phyloP scores from a whole-genome alignment of 345 rosid species.

The Noccaea bulbosa region DNA sequence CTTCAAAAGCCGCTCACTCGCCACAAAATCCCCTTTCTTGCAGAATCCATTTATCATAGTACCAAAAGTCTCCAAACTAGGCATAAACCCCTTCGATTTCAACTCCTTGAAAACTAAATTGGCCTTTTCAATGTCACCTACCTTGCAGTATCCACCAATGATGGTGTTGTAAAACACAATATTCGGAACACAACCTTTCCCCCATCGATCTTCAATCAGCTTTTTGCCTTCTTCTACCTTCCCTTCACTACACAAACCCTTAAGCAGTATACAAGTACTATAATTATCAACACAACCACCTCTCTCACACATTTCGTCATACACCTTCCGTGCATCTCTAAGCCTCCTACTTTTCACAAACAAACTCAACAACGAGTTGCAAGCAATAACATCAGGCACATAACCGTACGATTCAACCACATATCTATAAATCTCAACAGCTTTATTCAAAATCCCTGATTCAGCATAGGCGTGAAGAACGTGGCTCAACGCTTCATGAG shows the following conservation, averaged over 20 bases:
- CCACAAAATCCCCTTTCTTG: conserved; percentile 60
- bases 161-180: conserved; percentile 75
- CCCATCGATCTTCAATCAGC: conserved; percentile 74
- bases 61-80: conserved; percentile 67
- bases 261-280: conserved; percentile 66
- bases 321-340: conserved; percentile 59
- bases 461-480: conserved; percentile 60
- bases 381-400: conserved; percentile 65
- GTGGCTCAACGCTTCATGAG: conserved; percentile 62
- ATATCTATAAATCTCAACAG: conserved; percentile 56
- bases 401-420: conserved; percentile 39
- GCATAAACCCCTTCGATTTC: conserved; percentile 73
- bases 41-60: conserved; percentile 65
- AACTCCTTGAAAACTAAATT: conserved; percentile 56
- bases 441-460: conserved; percentile 56
- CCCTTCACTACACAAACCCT: conserved; percentile 75
- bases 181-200: conserved; percentile 77
- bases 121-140: conserved; percentile 55
- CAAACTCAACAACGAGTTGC: conserved; percentile 65
- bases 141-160: conserved; percentile 71
- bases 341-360: conserved; percentile 46
- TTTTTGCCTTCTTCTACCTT: conserved; percentile 65
- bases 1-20: conserved; percentile 56
- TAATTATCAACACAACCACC: conserved; percentile 65
- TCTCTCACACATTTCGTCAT: conserved; percentile 63